Evolutionary conservation across 2,329 filamentous ascomycete genomes (phyloP).

Genomic region (Emmonsia crescens): DNA sequence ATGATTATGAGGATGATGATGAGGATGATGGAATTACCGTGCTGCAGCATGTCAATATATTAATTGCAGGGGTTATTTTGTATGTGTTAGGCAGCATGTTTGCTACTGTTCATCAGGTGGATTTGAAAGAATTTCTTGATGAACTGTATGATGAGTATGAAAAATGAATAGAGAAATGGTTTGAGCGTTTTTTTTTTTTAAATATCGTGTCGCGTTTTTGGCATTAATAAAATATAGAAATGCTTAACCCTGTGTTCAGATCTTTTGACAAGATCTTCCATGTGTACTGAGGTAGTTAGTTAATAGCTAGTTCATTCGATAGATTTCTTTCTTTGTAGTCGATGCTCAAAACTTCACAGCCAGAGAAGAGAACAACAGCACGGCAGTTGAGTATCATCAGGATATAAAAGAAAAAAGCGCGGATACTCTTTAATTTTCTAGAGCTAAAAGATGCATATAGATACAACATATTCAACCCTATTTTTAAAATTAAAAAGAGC

Average conservation of each 20-base stretch:
- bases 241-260: not conserved
- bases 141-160: not conserved
- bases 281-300: too few species aligned
- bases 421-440: not conserved
- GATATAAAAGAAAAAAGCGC: not conserved
- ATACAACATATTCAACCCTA: too few species aligned
- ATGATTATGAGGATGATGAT: not conserved
- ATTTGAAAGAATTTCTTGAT: not conserved
- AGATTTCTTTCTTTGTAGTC: not conserved
- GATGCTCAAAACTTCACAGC: not conserved
- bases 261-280: too few species aligned
- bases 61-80: not conserved
- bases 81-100: not conserved
- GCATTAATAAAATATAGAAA: not conserved
- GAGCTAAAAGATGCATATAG: not conserved
- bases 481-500: not conserved
- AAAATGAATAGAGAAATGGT: not conserved
- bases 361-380: not conserved
- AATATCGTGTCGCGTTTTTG: not conserved
- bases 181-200: too few species aligned
- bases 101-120: not conserved
- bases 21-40: not conserved
- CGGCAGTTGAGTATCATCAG: too few species aligned
- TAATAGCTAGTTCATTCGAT: not conserved
- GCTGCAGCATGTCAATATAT: not conserved